A percentile compares a stretch with the other conserved stretches of the same genome.
Evolutionary conservation across 1,139 yeast species (phyloP).

Genomic region (Lipomyces yarrowii): DNA sequence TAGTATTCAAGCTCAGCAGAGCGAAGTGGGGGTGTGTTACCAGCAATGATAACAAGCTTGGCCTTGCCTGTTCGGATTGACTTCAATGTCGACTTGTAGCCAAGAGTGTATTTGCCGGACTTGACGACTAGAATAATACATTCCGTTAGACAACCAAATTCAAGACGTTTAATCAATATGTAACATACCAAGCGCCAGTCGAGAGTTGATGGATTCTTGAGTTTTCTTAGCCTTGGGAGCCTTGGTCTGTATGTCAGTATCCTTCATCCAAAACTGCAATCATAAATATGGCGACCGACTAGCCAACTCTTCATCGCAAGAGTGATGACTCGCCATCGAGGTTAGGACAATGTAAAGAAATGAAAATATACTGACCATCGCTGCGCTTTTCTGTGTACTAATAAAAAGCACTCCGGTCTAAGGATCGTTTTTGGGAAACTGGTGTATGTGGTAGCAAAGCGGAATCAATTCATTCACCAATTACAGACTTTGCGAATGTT

Average conservation of each 20-base stretch:
- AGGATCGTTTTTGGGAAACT: background rate
- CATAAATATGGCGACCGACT: background rate
- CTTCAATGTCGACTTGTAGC: conserved; percentile 99
- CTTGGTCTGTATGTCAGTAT: conserved; percentile 12
- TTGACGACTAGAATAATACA: conserved; percentile 61
- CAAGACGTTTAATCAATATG: background rate
- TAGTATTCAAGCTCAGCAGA: conserved; percentile 99
- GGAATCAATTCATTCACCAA: background rate
- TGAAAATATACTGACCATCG: conserved; percentile 81
- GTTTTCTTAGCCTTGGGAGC: conserved; percentile 65
- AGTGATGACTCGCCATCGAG: background rate
- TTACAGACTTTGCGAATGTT: too few relatives aligned
- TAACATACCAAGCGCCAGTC: conserved; percentile 70
- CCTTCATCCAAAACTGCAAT: background rate
- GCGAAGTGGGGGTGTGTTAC: conserved; percentile 99
- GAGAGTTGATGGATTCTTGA: conserved; percentile 96
- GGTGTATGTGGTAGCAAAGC: background rate
- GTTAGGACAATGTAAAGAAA: conserved; percentile 36
- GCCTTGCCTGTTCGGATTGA: conserved; percentile 96
- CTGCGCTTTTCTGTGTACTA: conserved; percentile 59
- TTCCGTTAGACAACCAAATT: background rate
- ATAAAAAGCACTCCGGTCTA: conserved; percentile 71
- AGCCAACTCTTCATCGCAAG: background rate
- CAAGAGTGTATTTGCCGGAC: conserved; percentile 99
- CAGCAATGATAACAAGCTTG: conserved; percentile 96